Evolutionary conservation across 495 filamentous ascomycete genomes (phyloP).

Genomic region (Neurospora sp.): DNA sequence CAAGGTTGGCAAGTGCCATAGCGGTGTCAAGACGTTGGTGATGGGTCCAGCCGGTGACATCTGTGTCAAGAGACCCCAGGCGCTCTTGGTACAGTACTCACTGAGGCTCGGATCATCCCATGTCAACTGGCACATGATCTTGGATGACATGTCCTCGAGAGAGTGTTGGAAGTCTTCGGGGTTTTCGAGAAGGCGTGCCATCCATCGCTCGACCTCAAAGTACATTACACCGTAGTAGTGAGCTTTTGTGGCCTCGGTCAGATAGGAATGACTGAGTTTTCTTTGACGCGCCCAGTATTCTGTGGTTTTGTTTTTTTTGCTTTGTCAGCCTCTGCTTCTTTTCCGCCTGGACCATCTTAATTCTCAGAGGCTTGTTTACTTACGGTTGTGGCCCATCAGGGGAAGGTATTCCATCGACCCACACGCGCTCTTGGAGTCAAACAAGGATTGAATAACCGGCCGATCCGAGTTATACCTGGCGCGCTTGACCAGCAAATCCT

Average conservation of each 20-base stretch:
- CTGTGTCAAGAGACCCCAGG: conserved; percentile 29
- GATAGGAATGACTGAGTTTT: conserved; percentile 26
- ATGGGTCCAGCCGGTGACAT: conserved; percentile 37
- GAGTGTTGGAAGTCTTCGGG: conserved; percentile 28
- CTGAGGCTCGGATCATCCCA: conserved; percentile 29
- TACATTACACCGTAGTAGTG: conserved; percentile 30
- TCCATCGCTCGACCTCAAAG: conserved; percentile 31
- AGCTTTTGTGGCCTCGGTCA: conserved; percentile 28
- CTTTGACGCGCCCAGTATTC: conserved; percentile 33
- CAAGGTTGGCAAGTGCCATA: conserved; percentile 28
- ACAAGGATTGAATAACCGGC: conserved; percentile 27
- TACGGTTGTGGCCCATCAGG: conserved; percentile 32
- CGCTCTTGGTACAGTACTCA: conserved; percentile 25
- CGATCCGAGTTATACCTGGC: conserved; percentile 39
- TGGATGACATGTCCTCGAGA: conserved; percentile 32
- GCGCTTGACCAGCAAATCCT: conserved; percentile 40
- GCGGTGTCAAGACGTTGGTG: conserved; percentile 31
- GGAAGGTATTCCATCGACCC: conserved; percentile 33
- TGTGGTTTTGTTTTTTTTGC: not conserved
- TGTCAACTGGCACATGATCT: conserved; percentile 31
- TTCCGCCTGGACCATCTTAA: not conserved
- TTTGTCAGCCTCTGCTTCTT: not conserved
- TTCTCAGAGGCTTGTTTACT: conserved; percentile 4
- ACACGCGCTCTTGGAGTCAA: conserved; percentile 30
- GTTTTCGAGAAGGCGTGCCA: conserved; percentile 24